These are phyloP conservation scores for Aspergillus tamarii DNA, from an alignment of 2,329 filamentous ascomycete species.

Conservation along the genomic window DNA sequence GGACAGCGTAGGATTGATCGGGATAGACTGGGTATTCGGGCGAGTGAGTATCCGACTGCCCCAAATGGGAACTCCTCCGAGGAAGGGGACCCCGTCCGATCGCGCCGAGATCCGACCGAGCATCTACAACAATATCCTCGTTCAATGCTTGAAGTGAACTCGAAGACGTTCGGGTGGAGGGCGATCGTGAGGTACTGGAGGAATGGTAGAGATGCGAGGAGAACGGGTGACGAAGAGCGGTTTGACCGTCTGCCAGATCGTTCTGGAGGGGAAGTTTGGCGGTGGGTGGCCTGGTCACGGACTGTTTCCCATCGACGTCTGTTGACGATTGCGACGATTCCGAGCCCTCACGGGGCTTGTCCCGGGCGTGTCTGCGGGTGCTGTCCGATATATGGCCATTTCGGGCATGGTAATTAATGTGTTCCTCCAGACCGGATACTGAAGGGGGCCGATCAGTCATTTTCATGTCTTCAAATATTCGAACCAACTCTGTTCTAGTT, in stretches of 20 bases:
- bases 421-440: slow-evolving; percentile 36
- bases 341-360: slow-evolving; percentile 26
- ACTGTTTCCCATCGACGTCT: slow-evolving; percentile 26
- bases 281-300: slow-evolving; percentile 28
- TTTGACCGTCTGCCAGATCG: slow-evolving; percentile 34
- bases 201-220: slow-evolving; percentile 39
- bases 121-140: slow-evolving; percentile 41
- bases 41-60: slow-evolving; percentile 29
- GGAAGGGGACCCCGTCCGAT: slow-evolving; percentile 27
- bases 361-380: slow-evolving; percentile 21
- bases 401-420: slow-evolving; percentile 27
- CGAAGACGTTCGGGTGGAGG: slow-evolving; percentile 46
- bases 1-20: slow-evolving; percentile 51
- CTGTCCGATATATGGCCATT: slow-evolving; percentile 29
- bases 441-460: slow-evolving; percentile 37
- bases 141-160: slow-evolving; percentile 48
- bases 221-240: slow-evolving; percentile 37
- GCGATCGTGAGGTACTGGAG: slow-evolving; percentile 37
- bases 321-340: slow-evolving; percentile 23
- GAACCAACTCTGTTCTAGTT: slow-evolving; percentile 28
- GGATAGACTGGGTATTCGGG: slow-evolving; percentile 50
- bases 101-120: slow-evolving; percentile 35
- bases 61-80: slow-evolving; percentile 31
- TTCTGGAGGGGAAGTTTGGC: slow-evolving; percentile 30
- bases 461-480: slow-evolving; percentile 30